phyloP scores from a whole-genome alignment of 805 yeast genomes.

The Saturnispora diversa region DNA sequence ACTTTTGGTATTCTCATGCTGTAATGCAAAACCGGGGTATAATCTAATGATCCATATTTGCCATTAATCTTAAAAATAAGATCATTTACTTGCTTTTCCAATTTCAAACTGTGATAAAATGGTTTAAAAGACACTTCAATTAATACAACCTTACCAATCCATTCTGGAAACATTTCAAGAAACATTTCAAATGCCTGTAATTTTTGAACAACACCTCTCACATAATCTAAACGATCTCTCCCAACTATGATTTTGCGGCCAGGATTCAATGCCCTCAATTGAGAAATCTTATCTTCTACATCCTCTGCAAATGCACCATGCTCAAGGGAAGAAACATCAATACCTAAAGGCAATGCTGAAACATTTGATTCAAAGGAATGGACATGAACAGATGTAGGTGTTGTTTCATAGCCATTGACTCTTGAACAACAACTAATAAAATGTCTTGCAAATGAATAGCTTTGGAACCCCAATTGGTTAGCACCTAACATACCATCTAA shows the following conservation, averaged over 20 bases:
- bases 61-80: constrained; percentile 77
- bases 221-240: constrained; percentile 85
- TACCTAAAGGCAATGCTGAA: constrained; percentile 80
- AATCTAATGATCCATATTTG: constrained; percentile 72
- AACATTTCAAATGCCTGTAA: constrained; percentile 85
- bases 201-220: constrained; percentile 90
- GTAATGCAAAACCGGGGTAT: constrained; percentile 85
- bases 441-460: constrained; percentile 80
- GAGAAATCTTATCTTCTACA: constrained; percentile 55
- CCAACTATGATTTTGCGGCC: constrained; percentile 81
- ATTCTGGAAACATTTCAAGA: constrained; percentile 84
- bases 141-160: constrained; percentile 73
- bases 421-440: constrained; percentile 87
- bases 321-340: constrained; percentile 64
- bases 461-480: constrained; percentile 78
- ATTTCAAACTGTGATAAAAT: constrained; percentile 47
- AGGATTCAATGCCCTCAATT: constrained; percentile 54
- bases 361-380: constrained; percentile 74
- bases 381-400: constrained; percentile 48
- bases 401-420: constrained; percentile 72
- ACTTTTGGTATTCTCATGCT: constrained; percentile 82
- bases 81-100: constrained; percentile 79
- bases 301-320: constrained; percentile 45
- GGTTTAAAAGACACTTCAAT: constrained; percentile 90
- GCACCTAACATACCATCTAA: constrained; percentile 91